Conservation (phyloP, 352 stramenopile genomes). For the Stramenopiles sp. region DNA sequence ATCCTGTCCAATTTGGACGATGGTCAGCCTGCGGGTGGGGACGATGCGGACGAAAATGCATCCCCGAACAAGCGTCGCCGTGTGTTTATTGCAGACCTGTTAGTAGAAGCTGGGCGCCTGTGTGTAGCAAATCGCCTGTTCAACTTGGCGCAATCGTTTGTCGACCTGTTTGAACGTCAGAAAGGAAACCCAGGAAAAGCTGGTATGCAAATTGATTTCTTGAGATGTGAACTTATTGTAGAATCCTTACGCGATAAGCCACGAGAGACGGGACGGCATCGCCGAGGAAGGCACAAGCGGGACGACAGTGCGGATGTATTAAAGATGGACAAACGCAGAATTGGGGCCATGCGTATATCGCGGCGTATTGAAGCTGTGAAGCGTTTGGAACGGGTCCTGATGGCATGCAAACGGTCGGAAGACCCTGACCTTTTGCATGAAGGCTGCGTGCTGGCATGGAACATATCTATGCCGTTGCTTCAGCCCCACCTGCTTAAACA, state of each 20-base stretch:
- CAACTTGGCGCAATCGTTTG: background rate
- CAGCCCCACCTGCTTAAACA: conserved; percentile 42
- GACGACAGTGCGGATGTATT: background rate
- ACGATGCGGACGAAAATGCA: background rate
- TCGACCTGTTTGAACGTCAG: background rate
- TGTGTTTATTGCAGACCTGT: background rate
- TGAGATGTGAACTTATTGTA: conserved; percentile 8
- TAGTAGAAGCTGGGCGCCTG: background rate
- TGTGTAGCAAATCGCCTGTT: background rate
- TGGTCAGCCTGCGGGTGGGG: background rate
- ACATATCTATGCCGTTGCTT: conserved; percentile 47
- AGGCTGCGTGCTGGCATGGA: conserved; percentile 53
- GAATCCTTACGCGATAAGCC: background rate
- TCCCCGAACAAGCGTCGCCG: background rate
- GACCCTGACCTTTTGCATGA: conserved; percentile 49
- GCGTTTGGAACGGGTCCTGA: conserved; percentile 42
- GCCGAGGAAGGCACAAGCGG: background rate
- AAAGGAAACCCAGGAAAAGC: background rate
- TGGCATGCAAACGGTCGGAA: conserved; percentile 46
- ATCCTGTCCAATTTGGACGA: background rate
- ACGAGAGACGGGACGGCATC: background rate
- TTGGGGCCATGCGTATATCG: conserved; percentile 28
- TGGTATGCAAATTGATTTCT: conserved; percentile 9
- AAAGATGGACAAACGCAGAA: conserved; percentile 24
- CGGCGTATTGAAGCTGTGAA: conserved; percentile 46